Evolutionary conservation across 202 grass and related monocot species (phyloP).

Genomic region (Setaria italica): DNA sequence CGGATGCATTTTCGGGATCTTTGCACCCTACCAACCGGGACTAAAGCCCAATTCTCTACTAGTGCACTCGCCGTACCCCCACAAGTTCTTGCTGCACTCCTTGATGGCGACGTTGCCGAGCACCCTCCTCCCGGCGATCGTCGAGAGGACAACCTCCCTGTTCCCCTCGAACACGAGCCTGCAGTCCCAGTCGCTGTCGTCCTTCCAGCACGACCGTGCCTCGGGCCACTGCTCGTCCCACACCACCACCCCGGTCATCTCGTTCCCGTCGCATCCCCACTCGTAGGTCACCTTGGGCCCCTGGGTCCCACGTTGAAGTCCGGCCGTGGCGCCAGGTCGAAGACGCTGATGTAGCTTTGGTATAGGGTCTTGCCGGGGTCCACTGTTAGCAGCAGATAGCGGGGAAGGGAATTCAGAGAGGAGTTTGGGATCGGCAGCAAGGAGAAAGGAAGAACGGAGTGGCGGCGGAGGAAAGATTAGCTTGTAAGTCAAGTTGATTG

Average conservation of each 20-base stretch:
- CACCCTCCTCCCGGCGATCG: constrained; percentile 1
- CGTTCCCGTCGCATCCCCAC: constrained; percentile 33
- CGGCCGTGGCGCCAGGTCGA: not conserved
- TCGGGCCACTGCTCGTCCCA: constrained; percentile 44
- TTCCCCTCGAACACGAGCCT: constrained; percentile 13
- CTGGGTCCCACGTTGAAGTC: not conserved
- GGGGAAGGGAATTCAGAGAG: too few relatives aligned
- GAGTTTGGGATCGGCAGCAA: too few relatives aligned
- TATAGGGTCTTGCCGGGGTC: not conserved
- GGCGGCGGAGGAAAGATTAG: too few relatives aligned
- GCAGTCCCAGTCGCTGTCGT: not conserved
- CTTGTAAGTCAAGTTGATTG: too few relatives aligned
- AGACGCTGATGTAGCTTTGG: not conserved
- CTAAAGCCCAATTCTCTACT: too few relatives aligned
- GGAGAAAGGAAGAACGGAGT: too few relatives aligned
- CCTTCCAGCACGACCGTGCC: constrained; percentile 9
- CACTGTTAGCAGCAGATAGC: too few relatives aligned
- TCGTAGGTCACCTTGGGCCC: constrained; percentile 15
- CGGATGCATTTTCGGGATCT: too few relatives aligned
- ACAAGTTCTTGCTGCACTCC: constrained; percentile 31
- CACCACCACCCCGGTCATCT: constrained; percentile 29
- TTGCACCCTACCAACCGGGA: too few relatives aligned
- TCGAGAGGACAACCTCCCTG: constrained; percentile 23
- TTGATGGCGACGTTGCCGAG: constrained; percentile 33
- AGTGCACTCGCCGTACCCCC: constrained; percentile 8